These are phyloP conservation scores for Xylaria grammica DNA, from an alignment of 495 filamentous ascomycete species.

Conservation along the genomic window DNA sequence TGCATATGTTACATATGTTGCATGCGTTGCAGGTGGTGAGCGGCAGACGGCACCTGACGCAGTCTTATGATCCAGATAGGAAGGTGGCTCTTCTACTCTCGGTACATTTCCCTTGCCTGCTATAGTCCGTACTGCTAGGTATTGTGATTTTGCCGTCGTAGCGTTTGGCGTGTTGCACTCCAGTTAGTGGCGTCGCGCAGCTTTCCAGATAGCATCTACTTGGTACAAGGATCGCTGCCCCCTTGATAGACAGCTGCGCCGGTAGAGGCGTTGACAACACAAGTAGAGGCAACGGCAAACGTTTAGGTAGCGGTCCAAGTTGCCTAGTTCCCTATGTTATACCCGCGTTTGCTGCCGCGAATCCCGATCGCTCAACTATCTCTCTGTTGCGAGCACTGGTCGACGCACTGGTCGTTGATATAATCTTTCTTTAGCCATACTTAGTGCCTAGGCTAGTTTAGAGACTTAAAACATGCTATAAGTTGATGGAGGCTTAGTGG, in stretches of 20 bases:
- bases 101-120: too few species aligned
- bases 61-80: background rate
- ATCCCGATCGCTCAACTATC: background rate
- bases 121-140: background rate
- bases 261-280: too few species aligned
- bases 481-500: background rate
- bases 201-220: too few species aligned
- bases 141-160: too few species aligned
- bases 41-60: background rate
- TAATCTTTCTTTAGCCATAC: background rate
- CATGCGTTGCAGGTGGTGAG: constrained; percentile 7
- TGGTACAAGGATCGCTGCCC: background rate
- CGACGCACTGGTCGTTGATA: background rate
- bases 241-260: too few species aligned
- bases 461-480: background rate
- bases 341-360: too few species aligned
- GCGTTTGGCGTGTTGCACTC: too few species aligned
- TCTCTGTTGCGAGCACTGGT: background rate
- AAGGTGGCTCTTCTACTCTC: background rate
- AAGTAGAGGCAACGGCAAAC: too few species aligned
- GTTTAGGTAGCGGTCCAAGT: too few species aligned
- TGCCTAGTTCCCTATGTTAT: too few species aligned
- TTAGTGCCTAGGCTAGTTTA: background rate
- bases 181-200: too few species aligned
- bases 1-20: too few species aligned